Evolutionary conservation across 257 asterid genomes (phyloP), one percentile per base, ranked within the genome.

Genomic region (Asclepias syriaca): DNA sequence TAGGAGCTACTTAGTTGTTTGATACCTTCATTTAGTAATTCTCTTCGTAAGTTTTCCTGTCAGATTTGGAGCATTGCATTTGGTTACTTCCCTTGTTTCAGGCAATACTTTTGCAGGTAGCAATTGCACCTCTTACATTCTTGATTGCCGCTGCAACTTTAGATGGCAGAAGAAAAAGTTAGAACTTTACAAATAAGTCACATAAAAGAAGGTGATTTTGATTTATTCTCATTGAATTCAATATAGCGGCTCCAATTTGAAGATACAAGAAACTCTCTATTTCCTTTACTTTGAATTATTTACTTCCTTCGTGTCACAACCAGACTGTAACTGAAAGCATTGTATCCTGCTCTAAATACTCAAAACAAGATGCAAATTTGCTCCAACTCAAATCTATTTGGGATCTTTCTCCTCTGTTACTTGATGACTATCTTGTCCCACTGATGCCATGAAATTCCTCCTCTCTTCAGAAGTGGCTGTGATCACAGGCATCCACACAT

Each of bases 401-500:
- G 87, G 74, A 68, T 79, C 77, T 70, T 90, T 83, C 60, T 75
- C 86, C 18, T 40, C 45, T 40, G 82, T 77, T 37, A 21, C 84
- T 79, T 80, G 84, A 22, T 70, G 81, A 75, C 79, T 73, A 64
- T 79, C 88, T 49, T 77, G 87, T 54, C 82, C 84, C 46, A 76
- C 69, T 11, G 80, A 8, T 3, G 85, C 72, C 19, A 84, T 78
- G 54, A 89, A 92, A 69, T 83, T 87, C 40, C 90, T 84, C 65
- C 99, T 87, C 77, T 91, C 95, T 78, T 87, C 92, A 50, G 93
- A 89, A 65, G 84, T 82, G 48, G 99, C 99, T 45, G 97, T 94
- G 37, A 94, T 89, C 77, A 94, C 95, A 0, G 97, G 97, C 89
- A 91, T 81, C 99, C 99, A 89, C 8, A 94, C 85, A 83, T 91